A percentile compares a stretch with the other conserved stretches of the same genome.
phyloP scores from a whole-genome alignment of 495 filamentous ascomycete species.

The Chaetomium fimeti region DNA sequence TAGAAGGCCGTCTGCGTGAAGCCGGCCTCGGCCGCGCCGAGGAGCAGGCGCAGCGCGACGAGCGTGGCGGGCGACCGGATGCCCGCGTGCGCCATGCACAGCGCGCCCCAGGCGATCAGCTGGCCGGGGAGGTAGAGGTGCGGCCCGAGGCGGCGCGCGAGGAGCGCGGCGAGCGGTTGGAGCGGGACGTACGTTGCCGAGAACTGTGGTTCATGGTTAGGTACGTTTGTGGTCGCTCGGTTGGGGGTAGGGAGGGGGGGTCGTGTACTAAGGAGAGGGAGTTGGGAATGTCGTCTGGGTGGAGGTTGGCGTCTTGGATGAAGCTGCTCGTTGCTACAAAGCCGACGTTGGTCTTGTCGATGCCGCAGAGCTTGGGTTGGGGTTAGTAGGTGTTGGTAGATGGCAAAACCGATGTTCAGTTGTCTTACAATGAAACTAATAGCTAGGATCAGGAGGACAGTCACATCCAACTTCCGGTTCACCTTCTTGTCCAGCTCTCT shows the following conservation, averaged over 20 bases:
- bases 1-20: slow-evolving; percentile 60
- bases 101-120: background rate
- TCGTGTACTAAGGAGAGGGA: background rate
- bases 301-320: slow-evolving; percentile 10
- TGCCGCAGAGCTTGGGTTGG: slow-evolving; percentile 6
- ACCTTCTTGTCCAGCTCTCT: slow-evolving; percentile 1
- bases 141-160: slow-evolving; percentile 3
- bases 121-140: background rate
- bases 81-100: slow-evolving; percentile 7
- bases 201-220: background rate
- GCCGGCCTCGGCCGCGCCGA: slow-evolving; percentile 59
- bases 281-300: slow-evolving; percentile 7
- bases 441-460: background rate
- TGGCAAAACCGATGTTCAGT: background rate
- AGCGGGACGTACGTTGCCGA: slow-evolving; percentile 5
- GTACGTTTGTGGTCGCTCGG: background rate
- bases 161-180: background rate
- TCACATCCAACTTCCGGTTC: slow-evolving; percentile 2
- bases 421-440: slow-evolving; percentile 9
- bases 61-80: background rate
- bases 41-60: slow-evolving; percentile 45
- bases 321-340: slow-evolving; percentile 11
- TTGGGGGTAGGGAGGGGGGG: background rate
- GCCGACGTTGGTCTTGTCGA: slow-evolving; percentile 12
- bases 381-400: background rate